Conservation (phyloP, 129 eudicot genomes). For the Arctium minus region DNA sequence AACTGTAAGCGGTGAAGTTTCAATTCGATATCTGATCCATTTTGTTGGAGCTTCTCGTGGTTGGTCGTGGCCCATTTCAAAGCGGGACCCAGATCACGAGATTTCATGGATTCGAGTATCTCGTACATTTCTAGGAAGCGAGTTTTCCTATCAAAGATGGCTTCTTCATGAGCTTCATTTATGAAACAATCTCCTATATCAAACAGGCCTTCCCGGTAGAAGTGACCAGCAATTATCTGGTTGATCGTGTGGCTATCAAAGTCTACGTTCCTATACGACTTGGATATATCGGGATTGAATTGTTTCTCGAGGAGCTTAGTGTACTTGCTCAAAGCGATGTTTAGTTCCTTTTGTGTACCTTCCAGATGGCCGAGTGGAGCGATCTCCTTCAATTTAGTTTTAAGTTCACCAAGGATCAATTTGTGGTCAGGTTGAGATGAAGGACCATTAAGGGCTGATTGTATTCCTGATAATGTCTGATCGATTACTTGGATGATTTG, state of each 20-base stretch:
- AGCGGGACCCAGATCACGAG: constrained; percentile 73
- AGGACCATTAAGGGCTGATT: constrained; percentile 32
- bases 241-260: constrained; percentile 58
- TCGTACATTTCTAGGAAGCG: constrained; percentile 64
- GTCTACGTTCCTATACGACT: constrained; percentile 71
- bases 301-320: constrained; percentile 73
- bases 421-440: constrained; percentile 45
- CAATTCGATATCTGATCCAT: constrained; percentile 66
- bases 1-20: constrained; percentile 80
- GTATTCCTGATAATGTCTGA: constrained; percentile 56
- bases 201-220: constrained; percentile 75
- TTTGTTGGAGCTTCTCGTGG: constrained; percentile 57
- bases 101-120: constrained; percentile 76
- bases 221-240: constrained; percentile 75
- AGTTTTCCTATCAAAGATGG: constrained; percentile 45
- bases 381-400: constrained; percentile 61
- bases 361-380: constrained; percentile 63
- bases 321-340: constrained; percentile 62
- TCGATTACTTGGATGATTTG: constrained; percentile 58
- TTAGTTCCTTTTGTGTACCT: constrained; percentile 73
- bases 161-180: constrained; percentile 50
- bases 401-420: constrained; percentile 52
- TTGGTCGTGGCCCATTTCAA: constrained; percentile 68
- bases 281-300: constrained; percentile 79
- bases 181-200: constrained; percentile 76